phyloP scores from a whole-genome alignment of 2,329 filamentous ascomycete species.

The Fusarium metavorans region DNA sequence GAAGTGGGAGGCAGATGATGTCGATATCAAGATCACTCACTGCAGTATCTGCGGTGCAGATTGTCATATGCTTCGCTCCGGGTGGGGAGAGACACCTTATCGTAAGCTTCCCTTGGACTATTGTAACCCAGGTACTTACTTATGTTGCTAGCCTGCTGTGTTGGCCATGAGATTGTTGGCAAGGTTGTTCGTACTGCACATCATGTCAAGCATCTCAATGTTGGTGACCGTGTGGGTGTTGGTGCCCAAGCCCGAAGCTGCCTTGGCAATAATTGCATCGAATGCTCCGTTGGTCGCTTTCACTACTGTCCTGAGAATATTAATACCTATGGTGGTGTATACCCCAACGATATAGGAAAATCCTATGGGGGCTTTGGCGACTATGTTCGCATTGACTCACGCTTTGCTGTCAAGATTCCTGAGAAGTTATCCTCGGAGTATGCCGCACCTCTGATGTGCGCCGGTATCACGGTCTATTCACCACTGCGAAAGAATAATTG shows the following conservation, averaged over 20 bases:
- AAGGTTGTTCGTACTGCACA: slow-evolving; percentile 64
- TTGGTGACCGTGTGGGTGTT: slow-evolving; percentile 68
- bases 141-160: slow-evolving; percentile 57
- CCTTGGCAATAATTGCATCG: slow-evolving; percentile 12
- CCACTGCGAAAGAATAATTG: slow-evolving; percentile 9
- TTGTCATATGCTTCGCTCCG: slow-evolving; percentile 66
- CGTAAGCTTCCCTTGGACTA: slow-evolving; percentile 37
- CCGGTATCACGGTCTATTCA: neutral
- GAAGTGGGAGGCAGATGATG: slow-evolving; percentile 70
- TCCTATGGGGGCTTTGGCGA: neutral
- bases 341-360: neutral
- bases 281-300: neutral
- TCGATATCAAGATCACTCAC: slow-evolving; percentile 73
- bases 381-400: neutral
- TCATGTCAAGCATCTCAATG: slow-evolving; percentile 60
- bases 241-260: slow-evolving; percentile 27
- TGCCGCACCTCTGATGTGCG: neutral
- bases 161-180: slow-evolving; percentile 75
- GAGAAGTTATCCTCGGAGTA: neutral
- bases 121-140: slow-evolving; percentile 20
- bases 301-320: neutral
- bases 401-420: neutral
- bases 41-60: slow-evolving; percentile 73
- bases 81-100: slow-evolving; percentile 56
- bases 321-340: neutral